Evolutionary conservation across 305 asterid genomes (phyloP), one percentile per base, ranked within the genome.

Genomic region (Fraxinus albicans): DNA sequence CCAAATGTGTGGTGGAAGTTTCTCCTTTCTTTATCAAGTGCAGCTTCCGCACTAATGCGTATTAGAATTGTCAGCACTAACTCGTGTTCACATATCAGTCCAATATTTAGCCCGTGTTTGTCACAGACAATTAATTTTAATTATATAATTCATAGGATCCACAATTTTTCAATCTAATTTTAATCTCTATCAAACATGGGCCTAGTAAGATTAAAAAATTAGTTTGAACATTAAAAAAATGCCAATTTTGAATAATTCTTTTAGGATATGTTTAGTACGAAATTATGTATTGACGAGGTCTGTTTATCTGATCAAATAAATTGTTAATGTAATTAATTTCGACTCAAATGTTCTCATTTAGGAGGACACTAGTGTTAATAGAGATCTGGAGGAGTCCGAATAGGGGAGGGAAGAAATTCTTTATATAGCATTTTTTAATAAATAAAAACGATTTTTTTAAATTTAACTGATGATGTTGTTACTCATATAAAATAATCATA

Each of bases 1-100:
- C 77, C 35, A 72, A 77, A 31, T 73, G 9, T 72, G 29, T 63
- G 80, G 80, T 73, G 80, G 80, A 80, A 50, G 77, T 40, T 84
- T 55, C 84, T 55, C 12, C 58, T 80, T 8, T 60, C 72, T 73
- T 19, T 44, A 29, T 83, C 82, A 17, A 40, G 38, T 4, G 82
- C 10, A 77, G 19, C 34, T 72, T 78, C 85, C 27, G 12, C 50
- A 76, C 21, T 67, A 25, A 25, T 83, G 70, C 73, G n/a, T 2
- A 10, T 23, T 19, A 21, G 15, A 60, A 60, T 21, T 21, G 4
- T 21, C 65, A 25, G 73, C 73, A 63, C 72, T 23, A 44, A 44
- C 17, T 44, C 17, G n/a, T 13, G 55, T 13, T 47, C 58, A 47
- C 17, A 13, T 4, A 47, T 15, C 58, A 47, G 6, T 47, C 55